Evolutionary conservation across 2,329 filamentous ascomycete species (phyloP).

Genomic region (Colletotrichum theobromicola): DNA sequence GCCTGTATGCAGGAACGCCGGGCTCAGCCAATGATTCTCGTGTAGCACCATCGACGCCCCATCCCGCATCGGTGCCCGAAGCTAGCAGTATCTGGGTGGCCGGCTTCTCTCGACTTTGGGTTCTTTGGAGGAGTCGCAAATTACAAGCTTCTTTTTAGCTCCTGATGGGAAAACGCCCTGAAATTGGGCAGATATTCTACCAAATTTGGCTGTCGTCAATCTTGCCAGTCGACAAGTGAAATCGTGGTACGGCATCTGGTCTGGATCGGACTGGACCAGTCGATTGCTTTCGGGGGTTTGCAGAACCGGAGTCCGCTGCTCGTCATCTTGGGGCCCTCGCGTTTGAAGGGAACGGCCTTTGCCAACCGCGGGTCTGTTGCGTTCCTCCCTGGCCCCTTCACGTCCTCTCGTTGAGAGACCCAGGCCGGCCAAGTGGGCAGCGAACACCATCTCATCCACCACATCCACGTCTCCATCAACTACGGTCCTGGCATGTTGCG

Average conservation of each 20-base stretch:
- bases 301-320: neutral
- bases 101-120: neutral
- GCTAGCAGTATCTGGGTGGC: neutral
- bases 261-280: neutral
- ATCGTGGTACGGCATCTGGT: neutral
- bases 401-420: neutral
- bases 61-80: neutral
- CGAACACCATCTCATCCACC: neutral
- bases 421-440: neutral
- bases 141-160: constrained; percentile 2
- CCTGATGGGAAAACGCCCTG: neutral
- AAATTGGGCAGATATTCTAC: neutral
- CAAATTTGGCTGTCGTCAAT: neutral
- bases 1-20: constrained; percentile 14
- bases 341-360: neutral
- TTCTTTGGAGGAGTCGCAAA: neutral
- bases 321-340: neutral
- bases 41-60: neutral
- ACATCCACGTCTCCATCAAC: neutral
- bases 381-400: neutral
- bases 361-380: neutral
- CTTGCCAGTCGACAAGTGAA: neutral
- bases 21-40: constrained; percentile 2
- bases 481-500: constrained; percentile 1
- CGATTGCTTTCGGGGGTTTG: neutral